Percentiles rank a stretch among this genome's conserved stretches.
Conservation (phyloP, 2,329 filamentous ascomycete genomes). For the Cladosporium sphaerospermum region DNA sequence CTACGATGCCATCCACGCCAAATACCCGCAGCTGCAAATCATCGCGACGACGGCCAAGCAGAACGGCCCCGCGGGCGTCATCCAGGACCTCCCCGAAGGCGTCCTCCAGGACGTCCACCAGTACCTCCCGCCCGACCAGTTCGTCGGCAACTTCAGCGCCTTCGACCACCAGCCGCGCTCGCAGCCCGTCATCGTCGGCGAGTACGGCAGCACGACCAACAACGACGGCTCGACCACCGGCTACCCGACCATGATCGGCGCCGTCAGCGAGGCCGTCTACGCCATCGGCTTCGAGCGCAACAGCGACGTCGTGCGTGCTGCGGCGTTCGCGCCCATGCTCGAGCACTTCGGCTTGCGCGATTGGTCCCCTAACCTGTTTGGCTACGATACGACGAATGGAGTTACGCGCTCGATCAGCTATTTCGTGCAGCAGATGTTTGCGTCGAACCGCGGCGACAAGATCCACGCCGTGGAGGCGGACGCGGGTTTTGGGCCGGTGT, state of each 20-base stretch:
- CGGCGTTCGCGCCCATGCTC: no score
- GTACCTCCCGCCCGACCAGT: background rate
- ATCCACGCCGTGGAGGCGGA: no score
- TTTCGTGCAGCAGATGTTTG: no score
- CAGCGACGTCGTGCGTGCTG: no score
- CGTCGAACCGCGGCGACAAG: no score
- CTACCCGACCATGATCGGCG: background rate
- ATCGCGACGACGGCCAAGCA: background rate
- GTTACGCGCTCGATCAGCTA: no score
- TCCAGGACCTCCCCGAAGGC: conserved; percentile 21
- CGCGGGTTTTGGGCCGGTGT: no score
- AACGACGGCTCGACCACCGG: background rate
- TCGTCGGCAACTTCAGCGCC: background rate
- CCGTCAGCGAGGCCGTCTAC: conserved; percentile 1
- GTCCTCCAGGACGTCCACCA: conserved; percentile 28
- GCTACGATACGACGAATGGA: no score
- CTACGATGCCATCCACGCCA: conserved; percentile 51
- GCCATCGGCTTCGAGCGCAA: background rate
- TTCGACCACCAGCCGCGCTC: no score
- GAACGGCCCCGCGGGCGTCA: conserved; percentile 25
- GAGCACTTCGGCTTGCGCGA: no score
- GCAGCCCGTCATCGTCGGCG: no score
- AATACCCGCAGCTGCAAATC: conserved; percentile 47
- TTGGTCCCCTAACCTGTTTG: no score
- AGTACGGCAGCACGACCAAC: background rate